Conservation (phyloP, 257 asterid genomes). For the Penstemon eatonii region DNA sequence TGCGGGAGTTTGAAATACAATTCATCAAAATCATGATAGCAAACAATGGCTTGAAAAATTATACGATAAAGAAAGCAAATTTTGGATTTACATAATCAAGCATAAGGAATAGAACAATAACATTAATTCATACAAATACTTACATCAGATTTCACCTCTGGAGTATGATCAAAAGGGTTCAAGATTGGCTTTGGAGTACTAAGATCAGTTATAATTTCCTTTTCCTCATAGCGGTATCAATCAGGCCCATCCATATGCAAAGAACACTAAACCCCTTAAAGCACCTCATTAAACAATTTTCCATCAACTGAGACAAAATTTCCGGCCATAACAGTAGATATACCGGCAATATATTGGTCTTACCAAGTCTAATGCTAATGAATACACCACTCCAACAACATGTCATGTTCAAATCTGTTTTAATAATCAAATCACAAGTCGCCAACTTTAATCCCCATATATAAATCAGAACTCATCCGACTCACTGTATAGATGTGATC, state of each 20-base stretch:
- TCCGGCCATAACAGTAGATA: constrained; percentile 9
- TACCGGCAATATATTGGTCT: too few species aligned
- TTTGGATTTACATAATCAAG: constrained; percentile 24
- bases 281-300: neutral
- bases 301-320: constrained; percentile 13
- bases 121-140: constrained; percentile 28
- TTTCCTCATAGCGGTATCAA: constrained; percentile 36
- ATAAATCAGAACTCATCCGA: too few species aligned
- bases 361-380: too few species aligned
- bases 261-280: constrained; percentile 14
- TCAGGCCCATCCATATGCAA: neutral
- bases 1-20: constrained; percentile 43
- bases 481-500: too few species aligned
- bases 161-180: constrained; percentile 71
- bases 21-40: constrained; percentile 20
- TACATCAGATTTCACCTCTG: constrained; percentile 82
- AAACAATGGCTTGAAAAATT: neutral
- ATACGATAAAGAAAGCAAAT: neutral
- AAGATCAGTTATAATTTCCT: constrained; percentile 85
- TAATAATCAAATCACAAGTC: too few species aligned
- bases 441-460: too few species aligned
- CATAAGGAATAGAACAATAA: constrained; percentile 19
- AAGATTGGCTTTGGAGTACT: constrained; percentile 84
- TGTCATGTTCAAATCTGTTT: too few species aligned
- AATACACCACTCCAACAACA: neutral